Conservation (phyloP, 192 early-diverging fungal species). For the Gryganskiella cystojenkinii region DNA sequence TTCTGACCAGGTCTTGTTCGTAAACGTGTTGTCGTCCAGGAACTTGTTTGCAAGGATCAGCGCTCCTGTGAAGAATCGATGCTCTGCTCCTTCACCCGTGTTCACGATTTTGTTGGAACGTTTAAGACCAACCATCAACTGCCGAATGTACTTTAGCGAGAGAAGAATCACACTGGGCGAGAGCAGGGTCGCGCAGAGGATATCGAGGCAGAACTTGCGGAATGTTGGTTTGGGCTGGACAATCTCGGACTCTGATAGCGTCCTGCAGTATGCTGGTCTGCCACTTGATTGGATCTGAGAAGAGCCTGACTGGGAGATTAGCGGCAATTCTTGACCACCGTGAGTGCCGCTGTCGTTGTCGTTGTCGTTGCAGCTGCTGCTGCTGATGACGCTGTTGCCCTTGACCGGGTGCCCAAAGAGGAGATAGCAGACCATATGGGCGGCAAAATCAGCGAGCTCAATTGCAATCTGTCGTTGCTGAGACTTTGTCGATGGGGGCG, state of each 20-base stretch:
- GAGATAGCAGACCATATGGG: constrained; percentile 66
- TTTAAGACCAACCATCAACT: constrained; percentile 51
- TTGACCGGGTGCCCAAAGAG: constrained; percentile 56
- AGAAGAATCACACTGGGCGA: constrained; percentile 64
- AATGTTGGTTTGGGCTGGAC: constrained; percentile 37
- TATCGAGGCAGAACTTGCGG: constrained; percentile 51
- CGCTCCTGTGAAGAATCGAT: constrained; percentile 64
- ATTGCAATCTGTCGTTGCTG: constrained; percentile 30
- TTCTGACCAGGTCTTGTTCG: constrained; percentile 89
- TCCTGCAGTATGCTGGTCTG: constrained; percentile 21
- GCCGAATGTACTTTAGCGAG: constrained; percentile 65
- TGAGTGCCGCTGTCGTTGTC: constrained; percentile 20
- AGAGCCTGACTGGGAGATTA: too few species aligned
- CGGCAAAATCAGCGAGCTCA: constrained; percentile 66
- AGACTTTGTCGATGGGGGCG: too few species aligned
- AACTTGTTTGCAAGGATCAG: constrained; percentile 82
- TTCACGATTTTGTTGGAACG: constrained; percentile 53
- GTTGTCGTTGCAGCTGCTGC: not conserved
- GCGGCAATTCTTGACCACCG: too few species aligned
- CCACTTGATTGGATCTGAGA: not conserved
- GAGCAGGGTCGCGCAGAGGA: constrained; percentile 59
- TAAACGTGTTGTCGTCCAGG: constrained; percentile 90
- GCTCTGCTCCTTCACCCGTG: constrained; percentile 65
- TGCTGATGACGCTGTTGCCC: not conserved
- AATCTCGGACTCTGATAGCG: constrained; percentile 30